Percentiles rank a stretch among this genome's conserved stretches.
These are phyloP conservation scores for Apiospora kogelbergensis DNA, from an alignment of 2,329 filamentous ascomycete species.

Conservation along the genomic window DNA sequence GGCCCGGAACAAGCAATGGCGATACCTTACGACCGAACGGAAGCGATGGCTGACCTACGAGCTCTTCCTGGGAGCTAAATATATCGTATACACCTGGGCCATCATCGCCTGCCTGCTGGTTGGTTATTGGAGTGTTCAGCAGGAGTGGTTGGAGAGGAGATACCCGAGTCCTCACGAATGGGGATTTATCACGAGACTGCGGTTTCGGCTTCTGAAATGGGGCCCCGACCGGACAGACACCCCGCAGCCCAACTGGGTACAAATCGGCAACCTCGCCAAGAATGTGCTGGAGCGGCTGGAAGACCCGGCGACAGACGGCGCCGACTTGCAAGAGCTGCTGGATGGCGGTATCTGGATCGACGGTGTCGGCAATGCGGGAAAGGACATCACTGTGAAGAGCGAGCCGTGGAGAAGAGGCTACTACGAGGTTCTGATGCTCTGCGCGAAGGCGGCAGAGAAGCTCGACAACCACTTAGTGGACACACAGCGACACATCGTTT, in stretches of 20 bases:
- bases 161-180: conserved; percentile 85
- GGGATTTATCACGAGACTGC: conserved; percentile 68
- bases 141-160: conserved; percentile 72
- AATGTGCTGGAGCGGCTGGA: conserved; percentile 68
- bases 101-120: conserved; percentile 59
- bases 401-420: conserved; percentile 87
- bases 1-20: conserved; percentile 52
- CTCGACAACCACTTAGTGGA: conserved; percentile 79
- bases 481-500: conserved; percentile 63
- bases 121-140: conserved; percentile 64
- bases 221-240: conserved; percentile 55
- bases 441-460: conserved; percentile 75
- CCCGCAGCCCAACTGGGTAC: conserved; percentile 66
- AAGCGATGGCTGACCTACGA: conserved; percentile 71
- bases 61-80: conserved; percentile 67
- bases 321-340: conserved; percentile 58
- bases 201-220: conserved; percentile 63
- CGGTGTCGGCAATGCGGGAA: conserved; percentile 52
- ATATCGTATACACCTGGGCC: conserved; percentile 64
- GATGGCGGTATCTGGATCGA: conserved; percentile 54
- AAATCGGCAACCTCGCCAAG: conserved; percentile 60
- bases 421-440: conserved; percentile 76
- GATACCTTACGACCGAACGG: conserved; percentile 78
- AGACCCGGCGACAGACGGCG: conserved; percentile 66
- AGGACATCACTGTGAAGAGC: conserved; percentile 72